Percentiles rank a stretch among this genome's conserved stretches.
These are phyloP conservation scores for Pichia sporocuriosa DNA, from an alignment of 805 yeast genomes.

Conservation along the genomic window DNA sequence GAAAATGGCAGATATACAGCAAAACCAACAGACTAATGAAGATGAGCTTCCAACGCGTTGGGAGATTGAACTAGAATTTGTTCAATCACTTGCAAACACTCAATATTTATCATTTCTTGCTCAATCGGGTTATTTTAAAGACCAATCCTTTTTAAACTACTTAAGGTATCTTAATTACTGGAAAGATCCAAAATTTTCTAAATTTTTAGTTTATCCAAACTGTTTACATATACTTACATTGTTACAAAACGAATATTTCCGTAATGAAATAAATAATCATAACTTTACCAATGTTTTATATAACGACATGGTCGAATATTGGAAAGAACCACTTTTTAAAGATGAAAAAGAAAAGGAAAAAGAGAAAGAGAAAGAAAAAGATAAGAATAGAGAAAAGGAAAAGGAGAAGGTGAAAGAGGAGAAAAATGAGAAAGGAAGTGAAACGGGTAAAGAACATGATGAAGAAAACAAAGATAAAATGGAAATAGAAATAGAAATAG, in stretches of 20 bases:
- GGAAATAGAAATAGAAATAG: slow-evolving; percentile 6
- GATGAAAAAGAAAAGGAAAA: slow-evolving; percentile 8
- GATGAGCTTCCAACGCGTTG: slow-evolving; percentile 64
- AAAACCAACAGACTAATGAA: not conserved
- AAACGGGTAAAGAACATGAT: too few relatives aligned
- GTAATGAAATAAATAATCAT: slow-evolving; percentile 49
- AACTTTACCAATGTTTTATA: slow-evolving; percentile 52
- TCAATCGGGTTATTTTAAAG: slow-evolving; percentile 70
- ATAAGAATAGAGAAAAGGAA: too few relatives aligned
- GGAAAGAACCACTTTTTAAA: slow-evolving; percentile 40
- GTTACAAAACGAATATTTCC: slow-evolving; percentile 44
- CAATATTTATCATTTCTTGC: slow-evolving; percentile 84
- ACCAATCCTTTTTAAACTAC: slow-evolving; percentile 66
- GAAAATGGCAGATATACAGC: not conserved
- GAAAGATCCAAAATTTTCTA: slow-evolving; percentile 65
- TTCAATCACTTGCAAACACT: slow-evolving; percentile 84
- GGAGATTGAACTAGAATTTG: slow-evolving; percentile 89
- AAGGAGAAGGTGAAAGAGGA: not conserved
- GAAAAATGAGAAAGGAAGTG: too few relatives aligned
- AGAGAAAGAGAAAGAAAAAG: not conserved
- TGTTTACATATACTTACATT: slow-evolving; percentile 75
- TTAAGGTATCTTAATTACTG: slow-evolving; percentile 80
- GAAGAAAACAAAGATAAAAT: too few relatives aligned
- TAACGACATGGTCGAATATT: slow-evolving; percentile 71
- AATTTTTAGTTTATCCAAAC: slow-evolving; percentile 76